These are phyloP conservation scores for Tolypocladium cylindrosporum DNA, from an alignment of 2,329 filamentous ascomycete genomes.

Conservation along the genomic window DNA sequence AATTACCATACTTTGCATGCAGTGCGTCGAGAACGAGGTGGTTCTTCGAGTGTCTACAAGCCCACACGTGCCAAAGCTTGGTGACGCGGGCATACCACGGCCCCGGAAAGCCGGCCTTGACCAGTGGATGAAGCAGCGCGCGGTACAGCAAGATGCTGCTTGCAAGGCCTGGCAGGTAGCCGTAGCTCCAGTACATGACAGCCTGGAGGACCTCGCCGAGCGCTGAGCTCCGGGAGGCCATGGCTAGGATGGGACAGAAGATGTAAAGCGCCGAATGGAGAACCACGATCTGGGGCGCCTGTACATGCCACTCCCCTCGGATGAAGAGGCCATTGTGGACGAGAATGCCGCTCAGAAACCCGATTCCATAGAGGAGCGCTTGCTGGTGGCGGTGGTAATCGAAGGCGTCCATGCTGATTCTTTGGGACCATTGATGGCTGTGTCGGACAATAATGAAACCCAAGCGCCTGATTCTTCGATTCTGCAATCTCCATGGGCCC, in stretches of 20 bases:
- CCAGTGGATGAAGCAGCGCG: conserved; percentile 26
- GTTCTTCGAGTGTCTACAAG: conserved; percentile 12
- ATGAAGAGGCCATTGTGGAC: not conserved
- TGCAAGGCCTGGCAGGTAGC: conserved; percentile 12
- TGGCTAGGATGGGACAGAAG: not conserved
- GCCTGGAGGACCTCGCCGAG: not conserved
- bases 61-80: conserved; percentile 25
- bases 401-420: not conserved
- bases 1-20: conserved; percentile 12
- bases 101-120: conserved; percentile 21
- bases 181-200: not conserved
- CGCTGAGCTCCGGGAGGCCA: not conserved
- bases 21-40: conserved; percentile 11
- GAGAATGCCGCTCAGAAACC: not conserved
- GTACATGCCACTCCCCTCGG: not conserved
- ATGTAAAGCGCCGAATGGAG: not conserved
- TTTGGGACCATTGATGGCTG: not conserved
- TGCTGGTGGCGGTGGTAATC: not conserved
- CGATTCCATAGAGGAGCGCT: not conserved
- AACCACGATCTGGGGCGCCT: not conserved
- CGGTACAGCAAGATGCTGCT: conserved; percentile 24
- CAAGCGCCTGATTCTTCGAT: too few relatives aligned
- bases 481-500: not conserved
- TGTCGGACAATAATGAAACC: not conserved
- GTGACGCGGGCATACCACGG: conserved; percentile 23